Evolutionary conservation across 805 yeast species (phyloP), one percentile per base, ranked within the genome.

Genomic region (Sporopachydermia quercuum): DNA sequence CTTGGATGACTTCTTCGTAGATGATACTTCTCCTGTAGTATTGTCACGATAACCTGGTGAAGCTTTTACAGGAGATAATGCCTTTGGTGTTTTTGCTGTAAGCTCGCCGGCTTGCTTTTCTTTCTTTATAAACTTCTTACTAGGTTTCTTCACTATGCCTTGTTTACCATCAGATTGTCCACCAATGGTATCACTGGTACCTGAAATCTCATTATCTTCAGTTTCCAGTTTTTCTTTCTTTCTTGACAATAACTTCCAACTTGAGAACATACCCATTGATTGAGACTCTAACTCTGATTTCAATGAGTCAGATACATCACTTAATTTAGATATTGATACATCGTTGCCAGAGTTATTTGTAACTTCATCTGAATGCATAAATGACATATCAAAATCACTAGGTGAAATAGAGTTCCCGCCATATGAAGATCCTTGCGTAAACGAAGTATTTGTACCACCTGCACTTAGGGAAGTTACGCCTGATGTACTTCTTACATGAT

Each of bases 401-500:
- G 30, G 13, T 8, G 30, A 8, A 23, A 23, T 23, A 23, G 30
- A 23, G 13, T 23, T 8, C 8, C 13, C 30, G 8, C 30, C 30
- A 23, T 23, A 23, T 8, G 30, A 23, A n/a, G 30, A 23, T 8
- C 30, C n/a, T n/a, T 23, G 30, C 30, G 8, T 8, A 8, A 8
- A 8, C 8, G 8, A 23, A 23, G 30, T 23, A 23, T 23, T 23
- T n/a, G n/a, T n/a, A 11, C 14, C 30, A 36, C 47, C 52, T 13
- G 36, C 39, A 5, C 36, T 43, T 2, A 49, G 16, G 5, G 52
- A 44, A 11, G 49, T 40, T 13, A 47, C 41, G 15, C 51, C 53
- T 18, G 33, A 34, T 8, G 35, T 15, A 13, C 42, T 23, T 23
- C 30, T 23, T n/a, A n/a, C n/a, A n/a, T 23, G 30, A 23, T 23